These are phyloP conservation scores for Dendrocalamus latiflorus DNA, from an alignment of 202 grass and related monocot species.

Conservation along the genomic window DNA sequence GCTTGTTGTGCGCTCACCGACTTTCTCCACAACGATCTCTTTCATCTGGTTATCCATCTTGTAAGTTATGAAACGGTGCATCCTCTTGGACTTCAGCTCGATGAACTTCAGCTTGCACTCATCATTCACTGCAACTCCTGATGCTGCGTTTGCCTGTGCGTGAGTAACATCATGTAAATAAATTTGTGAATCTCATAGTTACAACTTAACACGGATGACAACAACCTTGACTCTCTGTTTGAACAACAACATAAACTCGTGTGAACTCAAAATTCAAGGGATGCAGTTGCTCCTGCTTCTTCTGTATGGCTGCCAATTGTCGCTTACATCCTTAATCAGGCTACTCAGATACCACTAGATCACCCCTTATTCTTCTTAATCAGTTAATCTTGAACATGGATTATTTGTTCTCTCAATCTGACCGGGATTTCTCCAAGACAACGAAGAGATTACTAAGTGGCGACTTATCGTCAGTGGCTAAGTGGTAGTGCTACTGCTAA, in stretches of 20 bases:
- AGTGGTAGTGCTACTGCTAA: neutral
- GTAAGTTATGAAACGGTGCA: constrained; percentile 51
- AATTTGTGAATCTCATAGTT: neutral
- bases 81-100: constrained; percentile 63
- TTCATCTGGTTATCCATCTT: constrained; percentile 42
- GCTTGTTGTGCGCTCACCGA: constrained; percentile 27
- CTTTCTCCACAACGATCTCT: constrained; percentile 47
- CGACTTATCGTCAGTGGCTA: neutral
- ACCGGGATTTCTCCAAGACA: neutral
- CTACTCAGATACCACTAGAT: neutral
- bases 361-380: neutral
- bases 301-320: neutral
- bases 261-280: neutral
- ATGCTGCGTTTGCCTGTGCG: constrained; percentile 43
- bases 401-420: neutral
- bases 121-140: constrained; percentile 47
- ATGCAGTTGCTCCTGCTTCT: neutral
- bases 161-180: neutral
- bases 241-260: neutral
- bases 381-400: neutral
- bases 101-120: constrained; percentile 53
- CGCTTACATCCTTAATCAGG: neutral
- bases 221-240: neutral
- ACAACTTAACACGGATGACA: neutral
- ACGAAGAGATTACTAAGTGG: neutral